Base-by-base conservation (phyloP, 208 protist genomes). In the Porcisia hertigi region DNA sequence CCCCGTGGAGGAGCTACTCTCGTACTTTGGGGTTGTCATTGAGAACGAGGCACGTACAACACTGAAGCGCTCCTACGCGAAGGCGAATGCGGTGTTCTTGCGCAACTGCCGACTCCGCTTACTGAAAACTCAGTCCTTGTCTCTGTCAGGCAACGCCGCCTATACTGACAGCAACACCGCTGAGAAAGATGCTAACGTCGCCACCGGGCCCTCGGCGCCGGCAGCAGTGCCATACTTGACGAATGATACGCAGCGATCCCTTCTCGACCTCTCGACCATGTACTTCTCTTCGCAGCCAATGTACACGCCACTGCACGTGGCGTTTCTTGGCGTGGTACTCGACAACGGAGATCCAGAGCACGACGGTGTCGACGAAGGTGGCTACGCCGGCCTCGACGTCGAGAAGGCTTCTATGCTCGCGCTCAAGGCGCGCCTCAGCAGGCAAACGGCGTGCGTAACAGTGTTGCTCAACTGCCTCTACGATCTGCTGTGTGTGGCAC, bases 241-340 rank as follows among this genome's bases (percentile, higher is more conserved):
- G 14, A 83, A 83, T 14, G 79, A 72, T 45, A 79, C 55, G 52
- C 79, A 79, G 64, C 79, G 74, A 1, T 23, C 74, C 9, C 62
- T 79, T 49, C 66, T 83, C 14, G 71, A 87, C 53, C 64, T 71
- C 58, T 71, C 66, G 12, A 25, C 72, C 52, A 65, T 90, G 20
- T 90, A 90, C 73, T 81, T 75, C 70, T 77, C 85, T 18, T 80
- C 89, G 36, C 79, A 79, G 54, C 69, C 84, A 18, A 71, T 84
- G 41, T 95, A 91, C 81, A 93, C 91, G 2, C 91, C 91, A 4
- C 75, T 95, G 20, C 91, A 95, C 71, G 85, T 85, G 62, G 84
- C 85, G 20, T 52, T 95, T 45, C 87, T 95, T 36, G 91, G 90
- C 49, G 87, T 87, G 3, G 76, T 89, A 25, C 74, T 79, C 7